Evolutionary conservation across 202 grass and related monocot species (phyloP).

Genomic region (Cymbopogon flexuosus): DNA sequence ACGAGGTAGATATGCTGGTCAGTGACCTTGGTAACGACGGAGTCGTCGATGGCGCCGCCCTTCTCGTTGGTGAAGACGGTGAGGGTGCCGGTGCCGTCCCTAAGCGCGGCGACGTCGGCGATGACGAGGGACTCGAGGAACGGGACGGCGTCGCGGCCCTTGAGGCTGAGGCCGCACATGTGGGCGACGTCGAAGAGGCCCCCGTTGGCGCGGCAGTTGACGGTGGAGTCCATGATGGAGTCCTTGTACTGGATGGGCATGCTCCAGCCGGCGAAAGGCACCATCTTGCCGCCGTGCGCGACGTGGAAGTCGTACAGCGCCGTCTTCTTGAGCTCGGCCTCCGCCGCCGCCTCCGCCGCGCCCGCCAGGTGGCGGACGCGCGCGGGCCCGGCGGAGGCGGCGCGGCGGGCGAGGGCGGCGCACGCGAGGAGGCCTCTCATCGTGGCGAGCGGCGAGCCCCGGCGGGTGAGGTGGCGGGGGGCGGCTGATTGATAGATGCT

Average conservation of each 20-base stretch:
- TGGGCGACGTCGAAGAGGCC: constrained; percentile 97
- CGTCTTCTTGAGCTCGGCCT: constrained; percentile 84
- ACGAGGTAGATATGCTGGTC: constrained; percentile 91
- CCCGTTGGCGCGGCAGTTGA: constrained; percentile 80
- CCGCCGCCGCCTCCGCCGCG: constrained; percentile 51
- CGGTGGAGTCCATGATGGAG: constrained; percentile 96
- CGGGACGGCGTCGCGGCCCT: constrained; percentile 50
- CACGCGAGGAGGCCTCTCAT: constrained; percentile 74
- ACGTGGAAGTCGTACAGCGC: constrained; percentile 81
- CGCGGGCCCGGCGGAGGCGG: not conserved
- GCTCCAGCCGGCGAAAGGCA: constrained; percentile 94
- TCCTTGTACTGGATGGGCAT: constrained; percentile 98
- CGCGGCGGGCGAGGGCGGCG: constrained; percentile 48
- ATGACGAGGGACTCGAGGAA: constrained; percentile 95
- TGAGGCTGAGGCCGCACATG: constrained; percentile 98
- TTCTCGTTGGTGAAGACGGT: constrained; percentile 93
- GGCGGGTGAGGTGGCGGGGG: not conserved
- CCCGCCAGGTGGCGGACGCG: constrained; percentile 43
- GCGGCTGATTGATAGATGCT: too few relatives aligned
- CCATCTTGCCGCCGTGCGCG: constrained; percentile 83
- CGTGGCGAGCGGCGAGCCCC: not conserved
- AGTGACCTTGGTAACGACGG: constrained; percentile 76
- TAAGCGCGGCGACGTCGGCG: constrained; percentile 75
- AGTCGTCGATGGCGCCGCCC: constrained; percentile 87
- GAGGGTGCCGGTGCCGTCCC: constrained; percentile 67